Percentiles rank a stretch among this genome's conserved stretches.
Conservation (phyloP, 73 alveolate genomes). For the Paramecium primaurelia region DNA sequence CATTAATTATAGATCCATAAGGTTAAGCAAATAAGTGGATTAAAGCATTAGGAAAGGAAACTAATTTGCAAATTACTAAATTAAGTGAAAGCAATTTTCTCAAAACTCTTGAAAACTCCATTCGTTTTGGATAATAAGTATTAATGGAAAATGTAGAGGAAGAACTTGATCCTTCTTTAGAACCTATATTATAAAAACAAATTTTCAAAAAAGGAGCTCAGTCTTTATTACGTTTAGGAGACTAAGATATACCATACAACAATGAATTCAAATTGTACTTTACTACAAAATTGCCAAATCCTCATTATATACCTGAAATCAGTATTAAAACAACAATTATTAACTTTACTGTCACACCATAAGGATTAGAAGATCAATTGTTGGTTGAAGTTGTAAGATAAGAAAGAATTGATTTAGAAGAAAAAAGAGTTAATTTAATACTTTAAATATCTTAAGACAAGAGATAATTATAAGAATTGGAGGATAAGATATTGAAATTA, state of each 20-base stretch:
- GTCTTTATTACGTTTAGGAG: constrained; percentile 94
- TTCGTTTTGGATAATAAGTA: constrained; percentile 97
- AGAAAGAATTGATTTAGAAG: constrained; percentile 98
- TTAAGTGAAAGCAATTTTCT: constrained; percentile 95
- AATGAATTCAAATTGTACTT: constrained; percentile 95
- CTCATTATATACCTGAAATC: constrained; percentile 99
- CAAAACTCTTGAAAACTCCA: constrained; percentile 95
- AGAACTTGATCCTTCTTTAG: constrained; percentile 98
- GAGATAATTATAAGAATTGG: constrained; percentile 93
- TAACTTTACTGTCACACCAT: constrained; percentile 99
- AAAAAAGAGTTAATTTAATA: constrained; percentile 93
- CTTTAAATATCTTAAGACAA: constrained; percentile 94
- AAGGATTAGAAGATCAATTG: constrained; percentile 99
- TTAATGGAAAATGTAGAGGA: constrained; percentile 98
- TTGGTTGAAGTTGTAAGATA: constrained; percentile 98
- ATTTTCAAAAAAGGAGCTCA: constrained; percentile 96
- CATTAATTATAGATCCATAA: constrained; percentile 99
- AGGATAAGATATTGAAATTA: constrained; percentile 83
- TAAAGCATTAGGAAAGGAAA: constrained; percentile 94
- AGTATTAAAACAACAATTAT: constrained; percentile 98
- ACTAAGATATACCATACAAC: constrained; percentile 95
- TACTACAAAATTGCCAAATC: constrained; percentile 99
- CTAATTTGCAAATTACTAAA: constrained; percentile 88
- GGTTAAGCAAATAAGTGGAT: constrained; percentile 99
- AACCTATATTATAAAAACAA: constrained; percentile 97